Conservation (phyloP, 75 land plant species). For the Pseudotsuga menziesii region DNA sequence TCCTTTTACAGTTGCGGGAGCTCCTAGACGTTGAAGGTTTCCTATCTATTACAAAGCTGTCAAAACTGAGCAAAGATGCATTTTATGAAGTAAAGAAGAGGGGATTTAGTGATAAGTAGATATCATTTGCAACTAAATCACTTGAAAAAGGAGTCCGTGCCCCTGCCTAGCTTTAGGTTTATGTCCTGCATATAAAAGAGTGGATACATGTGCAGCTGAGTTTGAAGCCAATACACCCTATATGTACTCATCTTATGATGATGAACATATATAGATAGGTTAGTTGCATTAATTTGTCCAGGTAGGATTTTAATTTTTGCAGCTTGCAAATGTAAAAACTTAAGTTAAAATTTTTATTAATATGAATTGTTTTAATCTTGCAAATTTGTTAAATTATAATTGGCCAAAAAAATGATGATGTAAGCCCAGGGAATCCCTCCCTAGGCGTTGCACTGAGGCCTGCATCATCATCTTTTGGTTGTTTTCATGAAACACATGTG, state of each 20-base stretch:
- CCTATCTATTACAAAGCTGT: conserved; percentile 44
- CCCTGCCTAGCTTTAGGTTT: conserved; percentile 75
- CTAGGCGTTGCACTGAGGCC: no score
- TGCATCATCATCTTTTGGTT: no score
- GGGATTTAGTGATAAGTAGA: conserved; percentile 97
- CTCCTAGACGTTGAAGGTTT: conserved; percentile 75
- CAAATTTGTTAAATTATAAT: no score
- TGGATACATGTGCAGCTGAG: conserved; percentile 99
- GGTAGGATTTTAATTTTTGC: no score
- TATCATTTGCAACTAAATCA: conserved; percentile 77
- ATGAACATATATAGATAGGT: no score
- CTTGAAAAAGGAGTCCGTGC: conserved; percentile 68
- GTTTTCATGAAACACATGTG: no score
- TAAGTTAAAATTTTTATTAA: no score
- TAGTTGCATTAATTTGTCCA: no score
- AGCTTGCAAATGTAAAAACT: no score
- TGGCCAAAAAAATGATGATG: no score
- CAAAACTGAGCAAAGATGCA: conserved; percentile 68
- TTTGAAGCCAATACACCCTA: conserved; percentile 99
- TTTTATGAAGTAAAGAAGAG: conserved; percentile 84
- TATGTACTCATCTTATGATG: conserved; percentile 97
- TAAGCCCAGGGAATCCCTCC: no score
- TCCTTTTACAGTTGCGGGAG: conserved; percentile 82
- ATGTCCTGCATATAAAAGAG: conserved; percentile 84
- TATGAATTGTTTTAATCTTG: no score